Evolutionary conservation across 2,329 filamentous ascomycete species (phyloP).

Genomic region (Aspergillus uvarum): DNA sequence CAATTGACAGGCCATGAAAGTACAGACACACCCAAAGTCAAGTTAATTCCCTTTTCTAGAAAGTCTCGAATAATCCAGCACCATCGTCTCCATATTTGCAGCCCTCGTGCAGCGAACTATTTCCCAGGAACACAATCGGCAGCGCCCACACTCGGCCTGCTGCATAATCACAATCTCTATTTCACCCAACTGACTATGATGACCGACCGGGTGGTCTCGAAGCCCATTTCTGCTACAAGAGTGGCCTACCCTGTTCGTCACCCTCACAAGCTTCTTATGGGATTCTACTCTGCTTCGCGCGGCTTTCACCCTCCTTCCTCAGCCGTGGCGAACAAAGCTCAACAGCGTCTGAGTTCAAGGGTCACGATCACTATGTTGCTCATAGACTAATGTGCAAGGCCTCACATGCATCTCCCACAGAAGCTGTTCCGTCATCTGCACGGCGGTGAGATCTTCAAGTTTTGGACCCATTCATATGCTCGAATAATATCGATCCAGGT

Average conservation of each 20-base stretch:
- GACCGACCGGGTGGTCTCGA: neutral
- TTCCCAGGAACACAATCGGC: neutral
- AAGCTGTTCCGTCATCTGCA: neutral
- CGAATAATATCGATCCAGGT: constrained; percentile 18
- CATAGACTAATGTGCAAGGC: neutral
- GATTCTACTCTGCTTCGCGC: constrained; percentile 1
- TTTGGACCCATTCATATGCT: constrained; percentile 9
- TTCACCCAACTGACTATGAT: neutral
- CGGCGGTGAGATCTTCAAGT: neutral
- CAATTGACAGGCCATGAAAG: neutral
- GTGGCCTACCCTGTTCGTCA: neutral
- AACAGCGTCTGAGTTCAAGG: neutral
- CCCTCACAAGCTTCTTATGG: neutral
- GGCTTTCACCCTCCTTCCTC: constrained; percentile 4
- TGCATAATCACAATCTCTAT: constrained; percentile 7
- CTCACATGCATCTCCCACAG: neutral
- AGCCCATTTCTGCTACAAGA: neutral
- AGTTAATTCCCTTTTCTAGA: neutral
- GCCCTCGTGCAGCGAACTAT: neutral
- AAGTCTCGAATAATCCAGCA: neutral
- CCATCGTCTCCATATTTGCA: neutral
- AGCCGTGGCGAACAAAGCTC: neutral
- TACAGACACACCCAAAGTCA: neutral
- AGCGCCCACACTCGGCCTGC: constrained; percentile 4
- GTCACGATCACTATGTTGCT: neutral